Evolutionary conservation across 768 basidiomycete species (phyloP), one percentile per base, ranked within the genome.

Genomic region (Rhodotorula kratochvilovae): DNA sequence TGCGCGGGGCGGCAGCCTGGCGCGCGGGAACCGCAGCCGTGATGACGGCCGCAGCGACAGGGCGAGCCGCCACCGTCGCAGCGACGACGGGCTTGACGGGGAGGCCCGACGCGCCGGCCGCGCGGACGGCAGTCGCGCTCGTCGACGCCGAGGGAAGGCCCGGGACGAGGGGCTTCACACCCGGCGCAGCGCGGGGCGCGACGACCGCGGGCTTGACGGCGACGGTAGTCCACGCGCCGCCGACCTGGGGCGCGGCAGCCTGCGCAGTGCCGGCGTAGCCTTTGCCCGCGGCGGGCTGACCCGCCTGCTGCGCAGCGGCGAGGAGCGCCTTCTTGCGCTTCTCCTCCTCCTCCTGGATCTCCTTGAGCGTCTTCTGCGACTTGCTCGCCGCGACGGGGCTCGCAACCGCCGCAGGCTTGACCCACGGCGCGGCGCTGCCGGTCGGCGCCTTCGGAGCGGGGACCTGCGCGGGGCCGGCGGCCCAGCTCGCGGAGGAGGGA

Each of bases 341-440:
- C 69, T 99, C 96, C 77, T 99, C 96, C 77, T 99, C 96, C 81
- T 98, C 95, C 78, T 95, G 91, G 51, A 99, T 99, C 83, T 99
- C 93, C 83, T 95, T 97, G 88, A 99, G 89, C 3, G 91, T 90
- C 84, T 59, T 59, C 39, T 59, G 58, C 23, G 39, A 25, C 58
- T 92, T 96, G 84, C 92, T 94, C 13, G 85, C 79, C 5, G 83
- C 79, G 54, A 55, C 66, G 2, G 67, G 55, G 2, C 67, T 45
- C 16, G 66, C n/a, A 33, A 57, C 75, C 4, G 82, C 82, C 13
- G 84, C 80, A 78, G 85, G 81, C 76, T 84, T 87, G 17, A 88
- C 89, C 91, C 92, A 95, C 29, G 90, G 91, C 25, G 87, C 85
- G 17, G 78, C 63, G 17, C 48, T 23, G 48, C 36, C 57, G 0